phyloP scores from a whole-genome alignment of 345 rosid genomes.

The Mercurialis annua region DNA sequence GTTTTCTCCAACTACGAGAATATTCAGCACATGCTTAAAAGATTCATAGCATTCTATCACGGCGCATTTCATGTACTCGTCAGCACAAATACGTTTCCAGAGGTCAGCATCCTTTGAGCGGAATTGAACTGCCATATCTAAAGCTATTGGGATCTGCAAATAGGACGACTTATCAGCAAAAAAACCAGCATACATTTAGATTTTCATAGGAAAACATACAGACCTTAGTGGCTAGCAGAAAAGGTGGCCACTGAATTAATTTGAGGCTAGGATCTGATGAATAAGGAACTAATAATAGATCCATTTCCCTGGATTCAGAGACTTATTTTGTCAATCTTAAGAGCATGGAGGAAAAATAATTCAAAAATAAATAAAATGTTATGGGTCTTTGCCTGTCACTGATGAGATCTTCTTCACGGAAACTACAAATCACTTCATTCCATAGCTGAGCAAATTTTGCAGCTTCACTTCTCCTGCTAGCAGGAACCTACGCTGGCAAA shows the following conservation, averaged over 20 bases:
- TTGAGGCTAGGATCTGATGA: conserved; percentile 87
- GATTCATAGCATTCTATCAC: conserved; percentile 97
- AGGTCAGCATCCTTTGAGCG: conserved; percentile 77
- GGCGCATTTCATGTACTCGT: conserved; percentile 97
- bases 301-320: conserved; percentile 82
- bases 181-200: neutral
- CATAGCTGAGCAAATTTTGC: conserved; percentile 97
- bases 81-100: conserved; percentile 93
- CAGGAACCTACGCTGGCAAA: conserved; percentile 56
- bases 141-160: conserved; percentile 83
- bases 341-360: conserved; percentile 9
- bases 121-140: conserved; percentile 94
- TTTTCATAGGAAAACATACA: conserved; percentile 15
- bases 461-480: conserved; percentile 91
- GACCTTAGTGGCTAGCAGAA: conserved; percentile 98
- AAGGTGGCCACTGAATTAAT: conserved; percentile 97
- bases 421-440: conserved; percentile 92
- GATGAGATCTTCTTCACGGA: conserved; percentile 98
- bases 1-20: conserved; percentile 82
- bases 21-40: conserved; percentile 68
- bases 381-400: conserved; percentile 75
- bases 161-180: conserved; percentile 3
- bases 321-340: conserved; percentile 24
- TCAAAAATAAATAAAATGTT: conserved; percentile 14
- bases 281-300: conserved; percentile 88